phyloP scores from a whole-genome alignment of 176 grass and related monocot genomes.

The Aegilops speltoides region DNA sequence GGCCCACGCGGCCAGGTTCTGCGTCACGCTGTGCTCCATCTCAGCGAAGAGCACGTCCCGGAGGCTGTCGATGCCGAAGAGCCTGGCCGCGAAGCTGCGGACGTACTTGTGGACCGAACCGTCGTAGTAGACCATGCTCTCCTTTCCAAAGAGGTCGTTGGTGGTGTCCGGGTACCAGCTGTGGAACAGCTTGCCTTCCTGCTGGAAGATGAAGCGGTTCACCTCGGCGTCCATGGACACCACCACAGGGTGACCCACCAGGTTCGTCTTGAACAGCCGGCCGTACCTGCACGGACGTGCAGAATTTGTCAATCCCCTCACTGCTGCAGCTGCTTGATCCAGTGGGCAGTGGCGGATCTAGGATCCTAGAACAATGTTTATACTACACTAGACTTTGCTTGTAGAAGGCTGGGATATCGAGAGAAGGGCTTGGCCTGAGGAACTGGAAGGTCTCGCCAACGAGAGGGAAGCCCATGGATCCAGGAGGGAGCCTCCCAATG shows the following conservation, averaged over 20 bases:
- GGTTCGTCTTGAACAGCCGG: background rate
- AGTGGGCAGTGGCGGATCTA: no score
- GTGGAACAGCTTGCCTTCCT: background rate
- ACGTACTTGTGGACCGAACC: background rate
- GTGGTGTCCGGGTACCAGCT: background rate
- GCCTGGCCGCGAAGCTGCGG: background rate
- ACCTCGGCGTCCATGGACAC: background rate
- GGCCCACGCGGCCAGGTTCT: no score
- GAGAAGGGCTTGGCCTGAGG: background rate
- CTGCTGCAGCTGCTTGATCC: no score
- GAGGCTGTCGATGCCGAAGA: no score
- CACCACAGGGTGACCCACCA: background rate
- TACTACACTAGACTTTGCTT: background rate
- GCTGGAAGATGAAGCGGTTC: background rate
- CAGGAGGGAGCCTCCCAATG: background rate
- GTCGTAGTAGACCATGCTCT: background rate
- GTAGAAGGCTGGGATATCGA: background rate
- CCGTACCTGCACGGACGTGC: background rate
- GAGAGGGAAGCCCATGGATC: background rate
- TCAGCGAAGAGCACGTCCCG: no score
- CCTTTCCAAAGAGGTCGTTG: background rate
- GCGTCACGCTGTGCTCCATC: no score
- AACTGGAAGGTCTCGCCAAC: conserved; percentile 1
- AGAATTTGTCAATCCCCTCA: no score
- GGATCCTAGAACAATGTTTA: no score